These are phyloP conservation scores for Linum tenue DNA, from an alignment of 345 rosid genomes.

Conservation along the genomic window DNA sequence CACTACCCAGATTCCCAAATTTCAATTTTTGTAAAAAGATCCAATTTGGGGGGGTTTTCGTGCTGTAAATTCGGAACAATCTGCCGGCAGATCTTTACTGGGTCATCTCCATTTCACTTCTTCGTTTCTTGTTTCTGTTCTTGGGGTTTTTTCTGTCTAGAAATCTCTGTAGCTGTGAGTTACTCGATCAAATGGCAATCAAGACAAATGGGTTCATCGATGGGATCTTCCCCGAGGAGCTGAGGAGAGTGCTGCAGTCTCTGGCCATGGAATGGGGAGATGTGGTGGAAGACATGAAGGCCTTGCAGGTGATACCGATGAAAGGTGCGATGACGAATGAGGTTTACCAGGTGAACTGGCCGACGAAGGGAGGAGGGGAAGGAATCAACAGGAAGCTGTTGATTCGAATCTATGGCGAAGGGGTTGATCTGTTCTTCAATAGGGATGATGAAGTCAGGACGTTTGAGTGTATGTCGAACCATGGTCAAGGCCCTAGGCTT, in stretches of 20 bases:
- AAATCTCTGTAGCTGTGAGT: background rate
- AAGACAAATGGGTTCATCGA: background rate
- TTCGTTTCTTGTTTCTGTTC: too few species aligned
- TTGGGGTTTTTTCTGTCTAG: too few species aligned
- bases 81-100: too few species aligned
- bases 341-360: slow-evolving; percentile 4
- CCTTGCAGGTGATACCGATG: background rate
- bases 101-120: too few species aligned
- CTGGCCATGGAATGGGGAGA: slow-evolving; percentile 2
- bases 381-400: background rate
- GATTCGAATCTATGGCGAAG: slow-evolving; percentile 2
- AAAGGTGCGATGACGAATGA: slow-evolving; percentile 2
- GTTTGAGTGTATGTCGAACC: background rate
- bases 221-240: slow-evolving; percentile 1
- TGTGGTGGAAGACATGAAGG: background rate
- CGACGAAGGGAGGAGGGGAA: background rate
- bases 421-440: background rate
- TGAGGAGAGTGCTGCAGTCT: background rate
- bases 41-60: too few species aligned
- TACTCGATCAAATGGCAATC: background rate
- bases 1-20: too few species aligned
- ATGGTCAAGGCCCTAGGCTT: background rate
- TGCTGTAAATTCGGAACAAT: too few species aligned
- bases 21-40: too few species aligned
- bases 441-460: background rate